phyloP scores from a whole-genome alignment of 805 yeast species.

The Myxozyma geophila region DNA sequence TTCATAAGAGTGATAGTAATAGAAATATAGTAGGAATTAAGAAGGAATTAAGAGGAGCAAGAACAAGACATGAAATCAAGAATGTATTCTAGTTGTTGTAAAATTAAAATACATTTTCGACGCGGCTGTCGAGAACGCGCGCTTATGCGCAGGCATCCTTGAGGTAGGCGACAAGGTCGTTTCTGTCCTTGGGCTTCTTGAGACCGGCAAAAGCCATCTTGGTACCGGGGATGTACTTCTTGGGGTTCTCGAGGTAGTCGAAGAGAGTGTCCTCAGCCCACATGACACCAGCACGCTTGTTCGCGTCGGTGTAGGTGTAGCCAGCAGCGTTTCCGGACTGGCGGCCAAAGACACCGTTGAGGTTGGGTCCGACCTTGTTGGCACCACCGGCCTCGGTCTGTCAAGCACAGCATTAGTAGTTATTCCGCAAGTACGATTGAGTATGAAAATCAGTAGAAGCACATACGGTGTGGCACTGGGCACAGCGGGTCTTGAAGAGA shows the following conservation, averaged over 20 bases:
- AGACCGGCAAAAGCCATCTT: slow-evolving; percentile 99
- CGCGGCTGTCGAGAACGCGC: no score
- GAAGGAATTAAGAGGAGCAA: not conserved
- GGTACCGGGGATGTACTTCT: slow-evolving; percentile 99
- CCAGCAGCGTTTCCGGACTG: slow-evolving; percentile 90
- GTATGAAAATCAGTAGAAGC: no score
- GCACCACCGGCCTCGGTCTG: slow-evolving; percentile 83
- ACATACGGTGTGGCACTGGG: slow-evolving; percentile 94
- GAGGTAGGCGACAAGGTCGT: slow-evolving; percentile 83
- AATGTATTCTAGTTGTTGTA: no score
- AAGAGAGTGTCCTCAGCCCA: slow-evolving; percentile 90
- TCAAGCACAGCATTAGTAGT: no score
- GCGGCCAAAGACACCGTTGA: slow-evolving; percentile 94
- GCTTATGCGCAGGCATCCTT: slow-evolving; percentile 37
- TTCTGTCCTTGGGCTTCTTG: slow-evolving; percentile 98
- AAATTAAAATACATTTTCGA: no score
- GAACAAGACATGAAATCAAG: no score
- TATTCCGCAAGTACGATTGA: no score
- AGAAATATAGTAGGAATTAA: no score
- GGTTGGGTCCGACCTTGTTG: slow-evolving; percentile 98
- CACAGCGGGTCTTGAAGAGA: slow-evolving; percentile 97
- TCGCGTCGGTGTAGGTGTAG: slow-evolving; percentile 96
- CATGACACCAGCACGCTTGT: slow-evolving; percentile 89
- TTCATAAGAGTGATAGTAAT: no score
- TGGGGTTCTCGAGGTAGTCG: slow-evolving; percentile 98